These are phyloP conservation scores for Aspergillus saccharolyticus DNA, from an alignment of 495 filamentous ascomycete genomes.

Conservation along the genomic window DNA sequence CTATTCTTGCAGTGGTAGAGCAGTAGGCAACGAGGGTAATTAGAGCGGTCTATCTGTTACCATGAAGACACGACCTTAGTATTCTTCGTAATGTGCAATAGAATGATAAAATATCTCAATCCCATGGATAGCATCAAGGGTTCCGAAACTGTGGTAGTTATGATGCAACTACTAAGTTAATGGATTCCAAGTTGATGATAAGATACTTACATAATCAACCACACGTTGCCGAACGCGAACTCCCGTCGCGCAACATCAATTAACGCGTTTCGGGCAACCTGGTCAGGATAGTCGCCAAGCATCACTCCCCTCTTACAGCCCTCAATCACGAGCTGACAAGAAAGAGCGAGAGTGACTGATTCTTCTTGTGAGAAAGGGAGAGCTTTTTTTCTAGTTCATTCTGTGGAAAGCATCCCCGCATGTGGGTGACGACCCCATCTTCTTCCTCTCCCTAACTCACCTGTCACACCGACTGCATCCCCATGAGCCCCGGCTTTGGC, in stretches of 20 bases:
- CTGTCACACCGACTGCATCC: neutral
- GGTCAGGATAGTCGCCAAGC: constrained; percentile 6
- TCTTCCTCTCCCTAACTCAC: neutral
- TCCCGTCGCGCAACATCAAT: constrained; percentile 11
- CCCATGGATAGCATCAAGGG: too few relatives aligned
- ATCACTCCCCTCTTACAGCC: neutral
- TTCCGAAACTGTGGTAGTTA: too few relatives aligned
- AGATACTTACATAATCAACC: constrained; percentile 11
- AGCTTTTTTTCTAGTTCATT: neutral
- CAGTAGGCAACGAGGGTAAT: too few relatives aligned
- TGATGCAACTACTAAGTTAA: neutral
- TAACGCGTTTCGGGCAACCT: constrained; percentile 14
- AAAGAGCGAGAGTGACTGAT: neutral
- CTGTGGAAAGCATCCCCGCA: neutral
- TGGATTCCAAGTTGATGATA: neutral
- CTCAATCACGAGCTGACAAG: too few relatives aligned
- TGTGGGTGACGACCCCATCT: neutral
- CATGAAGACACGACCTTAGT: too few relatives aligned
- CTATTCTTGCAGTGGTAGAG: neutral
- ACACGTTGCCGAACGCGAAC: constrained; percentile 18
- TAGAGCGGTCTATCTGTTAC: too few relatives aligned
- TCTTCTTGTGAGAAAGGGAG: neutral
- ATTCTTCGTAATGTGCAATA: too few relatives aligned
- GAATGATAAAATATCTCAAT: too few relatives aligned
- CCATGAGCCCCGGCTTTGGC: neutral